Percentiles rank a stretch among this genome's conserved stretches.
These are phyloP conservation scores for Crithidia mellificae DNA, from an alignment of 208 protist genomes.

Conservation along the genomic window DNA sequence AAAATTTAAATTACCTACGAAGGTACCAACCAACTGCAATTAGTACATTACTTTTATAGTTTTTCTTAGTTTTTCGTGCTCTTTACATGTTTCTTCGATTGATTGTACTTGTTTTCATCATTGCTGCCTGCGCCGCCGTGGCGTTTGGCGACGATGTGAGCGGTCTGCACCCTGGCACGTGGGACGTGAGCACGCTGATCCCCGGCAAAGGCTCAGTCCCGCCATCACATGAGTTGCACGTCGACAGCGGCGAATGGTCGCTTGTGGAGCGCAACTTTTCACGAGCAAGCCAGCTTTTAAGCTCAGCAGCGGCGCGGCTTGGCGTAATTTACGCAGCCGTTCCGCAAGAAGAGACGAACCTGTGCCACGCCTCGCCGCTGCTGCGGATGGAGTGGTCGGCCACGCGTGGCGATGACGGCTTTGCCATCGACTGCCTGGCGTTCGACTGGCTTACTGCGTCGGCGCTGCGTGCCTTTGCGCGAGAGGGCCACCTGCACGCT, in stretches of 20 bases:
- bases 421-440: constrained; percentile 1
- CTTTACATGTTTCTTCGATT: background rate
- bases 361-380: constrained; percentile 18
- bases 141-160: background rate
- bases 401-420: background rate
- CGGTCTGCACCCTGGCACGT: constrained; percentile 13
- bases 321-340: constrained; percentile 26
- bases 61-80: no score
- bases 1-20: no score
- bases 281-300: constrained; percentile 6
- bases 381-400: constrained; percentile 8
- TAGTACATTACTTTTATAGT: no score
- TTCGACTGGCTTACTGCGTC: constrained; percentile 7
- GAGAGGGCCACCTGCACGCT: constrained; percentile 10
- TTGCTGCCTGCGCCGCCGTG: background rate
- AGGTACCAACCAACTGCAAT: no score
- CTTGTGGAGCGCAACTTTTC: constrained; percentile 6
- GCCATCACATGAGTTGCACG: constrained; percentile 17
- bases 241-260: constrained; percentile 8
- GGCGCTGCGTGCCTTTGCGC: background rate
- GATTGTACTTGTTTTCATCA: background rate
- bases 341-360: constrained; percentile 1
- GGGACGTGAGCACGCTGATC: constrained; percentile 35
- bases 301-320: constrained; percentile 4
- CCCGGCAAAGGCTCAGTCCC: constrained; percentile 24